These are phyloP conservation scores for Caryopteris hybrid DNA, from an alignment of 305 asterid genomes.

Conservation along the genomic window DNA sequence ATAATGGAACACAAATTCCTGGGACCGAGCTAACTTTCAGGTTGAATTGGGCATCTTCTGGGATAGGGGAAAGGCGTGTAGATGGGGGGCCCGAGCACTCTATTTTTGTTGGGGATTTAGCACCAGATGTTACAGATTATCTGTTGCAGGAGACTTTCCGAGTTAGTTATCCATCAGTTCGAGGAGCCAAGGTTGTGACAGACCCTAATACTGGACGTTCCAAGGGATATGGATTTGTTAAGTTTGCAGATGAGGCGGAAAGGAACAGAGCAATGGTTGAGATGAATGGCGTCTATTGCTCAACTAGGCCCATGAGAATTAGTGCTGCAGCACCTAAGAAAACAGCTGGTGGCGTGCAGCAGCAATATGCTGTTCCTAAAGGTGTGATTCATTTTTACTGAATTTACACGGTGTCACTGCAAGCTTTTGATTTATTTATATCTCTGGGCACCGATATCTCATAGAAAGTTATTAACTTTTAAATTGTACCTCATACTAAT, in stretches of 20 bases:
- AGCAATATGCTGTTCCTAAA: slow-evolving; percentile 62
- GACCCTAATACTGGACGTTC: slow-evolving; percentile 93
- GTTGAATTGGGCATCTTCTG: slow-evolving; percentile 98
- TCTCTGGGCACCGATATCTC: background rate
- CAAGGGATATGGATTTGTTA: slow-evolving; percentile 95
- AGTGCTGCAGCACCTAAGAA: slow-evolving; percentile 99
- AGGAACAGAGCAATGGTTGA: slow-evolving; percentile 93
- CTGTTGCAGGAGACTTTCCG: slow-evolving; percentile 91
- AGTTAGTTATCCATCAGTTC: slow-evolving; percentile 73
- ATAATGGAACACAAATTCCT: slow-evolving; percentile 90
- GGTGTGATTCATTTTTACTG: slow-evolving; percentile 32
- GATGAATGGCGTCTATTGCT: slow-evolving; percentile 93
- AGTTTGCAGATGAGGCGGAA: slow-evolving; percentile 86
- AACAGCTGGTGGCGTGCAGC: slow-evolving; percentile 53
- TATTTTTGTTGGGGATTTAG: slow-evolving; percentile 93
- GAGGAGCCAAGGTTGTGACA: slow-evolving; percentile 94
- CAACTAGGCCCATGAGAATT: slow-evolving; percentile 95
- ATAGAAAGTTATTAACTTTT: slow-evolving; percentile 4
- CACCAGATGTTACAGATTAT: slow-evolving; percentile 95
- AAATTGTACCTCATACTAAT: background rate
- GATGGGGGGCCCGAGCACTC: slow-evolving; percentile 92
- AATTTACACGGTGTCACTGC: slow-evolving; percentile 8
- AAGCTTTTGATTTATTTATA: background rate
- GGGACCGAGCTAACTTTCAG: slow-evolving; percentile 91
- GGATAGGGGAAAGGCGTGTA: slow-evolving; percentile 69